A percentile compares a stretch with the other conserved stretches of the same genome.
Conservation (phyloP, 176 grass and related monocot species). For the Juncus inflexus region DNA sequence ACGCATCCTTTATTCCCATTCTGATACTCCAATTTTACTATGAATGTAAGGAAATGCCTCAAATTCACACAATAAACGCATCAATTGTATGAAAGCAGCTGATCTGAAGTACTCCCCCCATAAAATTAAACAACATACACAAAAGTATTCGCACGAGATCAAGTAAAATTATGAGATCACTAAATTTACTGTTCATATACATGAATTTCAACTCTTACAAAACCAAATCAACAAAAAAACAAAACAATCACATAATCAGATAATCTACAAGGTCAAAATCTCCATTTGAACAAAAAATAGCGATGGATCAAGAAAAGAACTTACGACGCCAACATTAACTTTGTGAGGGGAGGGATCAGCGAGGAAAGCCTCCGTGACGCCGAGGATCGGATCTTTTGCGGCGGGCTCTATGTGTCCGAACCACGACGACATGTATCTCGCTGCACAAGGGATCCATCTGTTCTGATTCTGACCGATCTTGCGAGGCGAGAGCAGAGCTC, state of each 20-base stretch:
- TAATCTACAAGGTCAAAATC: too few relatives aligned
- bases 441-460: background rate
- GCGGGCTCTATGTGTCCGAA: constrained; percentile 84
- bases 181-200: too few relatives aligned
- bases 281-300: too few relatives aligned
- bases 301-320: constrained; percentile 5
- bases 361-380: constrained; percentile 96
- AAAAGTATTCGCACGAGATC: too few relatives aligned
- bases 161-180: too few relatives aligned
- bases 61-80: too few relatives aligned
- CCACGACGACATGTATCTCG: constrained; percentile 62
- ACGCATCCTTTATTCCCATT: too few relatives aligned
- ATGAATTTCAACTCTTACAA: background rate
- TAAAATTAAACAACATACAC: too few relatives aligned
- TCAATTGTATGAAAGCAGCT: background rate
- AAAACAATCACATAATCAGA: too few relatives aligned
- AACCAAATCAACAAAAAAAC: background rate
- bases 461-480: constrained; percentile 23
- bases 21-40: too few relatives aligned
- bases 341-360: constrained; percentile 71
- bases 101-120: background rate
- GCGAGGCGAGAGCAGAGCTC: constrained; percentile 37
- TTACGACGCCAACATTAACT: constrained; percentile 85
- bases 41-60: too few relatives aligned
- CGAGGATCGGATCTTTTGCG: constrained; percentile 93